Base-by-base conservation (phyloP, 2,329 filamentous ascomycete genomes). In the Calonectria multiphialidica region DNA sequence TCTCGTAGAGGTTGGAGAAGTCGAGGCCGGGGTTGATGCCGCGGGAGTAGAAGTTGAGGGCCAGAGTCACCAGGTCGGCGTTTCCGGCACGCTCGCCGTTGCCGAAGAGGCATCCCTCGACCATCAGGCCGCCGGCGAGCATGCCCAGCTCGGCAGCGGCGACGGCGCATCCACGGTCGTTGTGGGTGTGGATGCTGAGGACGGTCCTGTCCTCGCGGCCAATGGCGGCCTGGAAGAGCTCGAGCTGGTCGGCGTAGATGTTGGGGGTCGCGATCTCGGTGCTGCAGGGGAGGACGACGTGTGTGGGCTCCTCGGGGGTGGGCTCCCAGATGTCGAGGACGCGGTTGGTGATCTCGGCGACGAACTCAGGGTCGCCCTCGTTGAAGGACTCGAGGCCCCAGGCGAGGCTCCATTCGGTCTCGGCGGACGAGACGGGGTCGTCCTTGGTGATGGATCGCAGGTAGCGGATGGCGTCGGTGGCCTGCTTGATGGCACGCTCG, bases 41-140 rank as follows among this genome's bases (percentile, higher is more conserved):
- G 83, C 98, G 96, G 0, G 96, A 98, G 85, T 98, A 98, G 21
- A 98, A 91, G 83, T 98, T 98, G 72, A 98, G 88, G 37, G 92
- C 97, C 70, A 98, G 89, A 42, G 96, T 98, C 62, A 98, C 95
- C 68, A 98, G 89, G 81, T 98, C 96, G 23, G 98, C 96, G 80
- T 98, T 98, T 74, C 97, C 97, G 0, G 96, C 98, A 75, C 97
- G 89, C 88, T 99, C 97, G 71, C 97, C 96, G 79, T 98, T 98
- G 63, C 96, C 96, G 81, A 98, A 83, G 47, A 98, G 88, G 75
- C 95, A 98, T 55, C 96, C 97, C 84, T 98, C 96, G 16, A 98
- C 97, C 81, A 97, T 89, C 84, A 98, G 95, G 45, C 95, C 97
- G 66, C 97, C 97, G 21, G 96, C 97, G 96, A 98, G 98, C 84